Conservation (phyloP, 768 basidiomycete species). For the Leccinum disarticulatum region DNA sequence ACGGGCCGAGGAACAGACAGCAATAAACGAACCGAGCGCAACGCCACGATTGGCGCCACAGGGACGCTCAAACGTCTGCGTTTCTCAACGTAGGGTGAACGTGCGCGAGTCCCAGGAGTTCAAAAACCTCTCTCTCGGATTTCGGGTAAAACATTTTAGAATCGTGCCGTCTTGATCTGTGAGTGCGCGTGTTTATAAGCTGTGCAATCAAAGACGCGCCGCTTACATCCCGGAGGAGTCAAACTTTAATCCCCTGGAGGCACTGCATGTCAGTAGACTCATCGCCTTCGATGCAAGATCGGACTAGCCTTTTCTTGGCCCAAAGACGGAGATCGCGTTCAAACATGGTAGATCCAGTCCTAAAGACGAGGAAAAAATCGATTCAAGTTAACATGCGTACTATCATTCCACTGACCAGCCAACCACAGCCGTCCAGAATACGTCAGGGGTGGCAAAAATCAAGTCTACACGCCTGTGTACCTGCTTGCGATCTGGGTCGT, state of each 20-base stretch:
- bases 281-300: not conserved
- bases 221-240: constrained; percentile 79
- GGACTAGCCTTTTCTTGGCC: constrained; percentile 62
- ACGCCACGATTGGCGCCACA: constrained; percentile 12
- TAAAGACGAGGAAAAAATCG: constrained; percentile 23
- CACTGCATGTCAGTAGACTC: constrained; percentile 2
- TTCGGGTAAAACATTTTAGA: constrained; percentile 57
- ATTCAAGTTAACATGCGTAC: not conserved
- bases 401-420: constrained; percentile 63
- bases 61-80: constrained; percentile 50
- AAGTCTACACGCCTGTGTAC: constrained; percentile 76
- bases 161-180: constrained; percentile 56
- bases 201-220: not conserved
- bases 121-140: constrained; percentile 73
- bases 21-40: not conserved
- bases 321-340: constrained; percentile 78
- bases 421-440: constrained; percentile 86
- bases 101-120: constrained; percentile 66
- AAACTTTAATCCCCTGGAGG: constrained; percentile 70
- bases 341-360: constrained; percentile 90
- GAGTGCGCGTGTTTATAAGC: not conserved
- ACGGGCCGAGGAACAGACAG: not conserved
- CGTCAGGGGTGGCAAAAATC: constrained; percentile 72
- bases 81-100: constrained; percentile 72
- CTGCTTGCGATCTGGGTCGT: constrained; percentile 32